Evolutionary conservation across 2,329 filamentous ascomycete species (phyloP), one percentile per base, ranked within the genome.

Genomic region (Monosporascus sp.): DNA sequence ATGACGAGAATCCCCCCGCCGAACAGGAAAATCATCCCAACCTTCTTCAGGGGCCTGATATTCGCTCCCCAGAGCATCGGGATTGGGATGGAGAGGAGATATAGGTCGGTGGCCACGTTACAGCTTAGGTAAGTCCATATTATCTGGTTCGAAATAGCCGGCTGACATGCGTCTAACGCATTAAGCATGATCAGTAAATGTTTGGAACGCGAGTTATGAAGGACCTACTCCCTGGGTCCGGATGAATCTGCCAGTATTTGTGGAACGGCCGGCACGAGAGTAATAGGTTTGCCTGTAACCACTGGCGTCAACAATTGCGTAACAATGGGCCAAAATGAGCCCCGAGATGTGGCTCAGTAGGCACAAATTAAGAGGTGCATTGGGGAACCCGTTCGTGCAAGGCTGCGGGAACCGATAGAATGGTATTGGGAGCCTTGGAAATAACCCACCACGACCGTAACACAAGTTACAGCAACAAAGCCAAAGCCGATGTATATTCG

Each of bases 81-180:
- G 5, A 82, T 69, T 0, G 81, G 80, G 38, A 85, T 83, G 27
- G 75, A 74, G 52, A 85, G 77, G n/a, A 85, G 70, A 57, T 84
- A 85, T 1, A 82, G 50, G 58, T 85, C 82, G 3, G 81, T 85
- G 1, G 69, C 58, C 3, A 82, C 74, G 57, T 84, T 85, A 55
- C 78, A 66, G 16, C 71, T 66, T n/a, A 78, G 74, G 3, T 74
- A 75, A 11, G 77, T 72, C 62, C 76, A 78, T 49, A 79, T 68
- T 53, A 78, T 70, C 44, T 75, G 70, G 35, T 68, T 70, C 2
- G 76, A 75, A 14, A 78, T 68, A 19, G 75, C 77, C 0, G 74
- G 71, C 52, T 78, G 76, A 60, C 77, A 78, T 20, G 66, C 60
- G 57, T 76, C 73, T 73, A 31, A 31, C 27, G 27, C 27, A 31